Conservation (phyloP, 2,329 filamentous ascomycete genomes). For the Phialophora expanda region DNA sequence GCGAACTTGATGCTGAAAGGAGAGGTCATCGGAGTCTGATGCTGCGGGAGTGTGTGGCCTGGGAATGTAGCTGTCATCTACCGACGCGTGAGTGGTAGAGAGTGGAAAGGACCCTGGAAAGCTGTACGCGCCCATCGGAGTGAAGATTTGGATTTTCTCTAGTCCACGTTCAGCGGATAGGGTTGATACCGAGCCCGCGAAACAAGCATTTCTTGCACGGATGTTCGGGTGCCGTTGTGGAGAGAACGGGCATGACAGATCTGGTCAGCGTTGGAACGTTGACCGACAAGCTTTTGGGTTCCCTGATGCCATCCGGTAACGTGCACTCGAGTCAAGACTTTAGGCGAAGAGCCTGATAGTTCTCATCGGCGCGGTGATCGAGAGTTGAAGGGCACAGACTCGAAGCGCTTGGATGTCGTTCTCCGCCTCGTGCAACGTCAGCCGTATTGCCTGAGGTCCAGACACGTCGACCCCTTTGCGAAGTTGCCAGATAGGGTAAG, state of each 20-base stretch:
- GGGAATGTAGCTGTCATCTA: neutral
- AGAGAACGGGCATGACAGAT: neutral
- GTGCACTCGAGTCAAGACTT: neutral
- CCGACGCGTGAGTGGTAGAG: neutral
- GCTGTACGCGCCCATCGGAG: neutral
- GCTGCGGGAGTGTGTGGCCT: neutral
- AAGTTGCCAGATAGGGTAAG: neutral
- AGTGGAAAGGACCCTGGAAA: neutral
- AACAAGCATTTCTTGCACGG: slow-evolving; percentile 8
- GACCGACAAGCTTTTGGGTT: neutral
- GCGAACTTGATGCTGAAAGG: slow-evolving; percentile 55
- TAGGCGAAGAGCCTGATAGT: neutral
- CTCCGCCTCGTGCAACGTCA: neutral
- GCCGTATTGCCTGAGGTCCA: neutral
- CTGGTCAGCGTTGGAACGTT: neutral
- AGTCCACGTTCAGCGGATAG: neutral
- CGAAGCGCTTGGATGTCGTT: neutral
- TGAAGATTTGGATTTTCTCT: slow-evolving; percentile 5
- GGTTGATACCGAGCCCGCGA: neutral
- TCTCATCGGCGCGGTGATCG: neutral
- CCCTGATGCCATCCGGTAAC: neutral
- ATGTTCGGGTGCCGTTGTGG: neutral
- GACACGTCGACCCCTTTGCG: neutral
- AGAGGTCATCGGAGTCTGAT: slow-evolving; percentile 44
- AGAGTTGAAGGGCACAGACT: neutral